phyloP scores from a whole-genome alignment of 2,329 filamentous ascomycete species.

The Orbilia quercus region DNA sequence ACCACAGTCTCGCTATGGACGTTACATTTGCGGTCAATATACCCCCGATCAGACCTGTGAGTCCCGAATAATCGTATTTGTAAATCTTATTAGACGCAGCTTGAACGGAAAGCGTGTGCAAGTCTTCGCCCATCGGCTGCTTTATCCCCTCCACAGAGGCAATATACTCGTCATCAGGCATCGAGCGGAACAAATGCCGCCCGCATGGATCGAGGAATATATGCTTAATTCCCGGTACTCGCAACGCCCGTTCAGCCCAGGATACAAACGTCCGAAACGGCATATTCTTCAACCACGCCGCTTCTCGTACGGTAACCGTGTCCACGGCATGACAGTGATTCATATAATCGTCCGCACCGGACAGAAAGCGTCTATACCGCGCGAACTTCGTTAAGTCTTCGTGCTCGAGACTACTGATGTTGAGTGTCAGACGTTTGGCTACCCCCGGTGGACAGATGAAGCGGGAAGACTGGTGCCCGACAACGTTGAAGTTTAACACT shows the following conservation, averaged over 20 bases:
- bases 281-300: conserved; percentile 1
- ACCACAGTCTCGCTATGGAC: conserved; percentile 31
- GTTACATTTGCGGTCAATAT: conserved; percentile 4
- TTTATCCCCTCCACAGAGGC: neutral
- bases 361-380: neutral
- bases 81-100: conserved; percentile 7
- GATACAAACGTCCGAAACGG: neutral
- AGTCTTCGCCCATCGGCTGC: neutral
- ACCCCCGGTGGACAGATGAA: conserved; percentile 9
- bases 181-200: conserved; percentile 1
- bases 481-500: conserved; percentile 17
- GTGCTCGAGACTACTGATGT: conserved; percentile 22
- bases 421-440: conserved; percentile 3
- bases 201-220: conserved; percentile 34
- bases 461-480: neutral
- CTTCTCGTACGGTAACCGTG: conserved; percentile 6
- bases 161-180: conserved; percentile 39
- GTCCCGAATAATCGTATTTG: conserved; percentile 6
- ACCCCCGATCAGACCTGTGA: conserved; percentile 2
- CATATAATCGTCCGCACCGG: neutral
- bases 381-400: neutral
- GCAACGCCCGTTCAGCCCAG: conserved; percentile 12
- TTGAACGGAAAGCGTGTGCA: conserved; percentile 38
- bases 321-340: conserved; percentile 10
- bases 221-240: conserved; percentile 8